Conservation (phyloP, 192 early-diverging fungal genomes). For the Coemansia sp. region DNA sequence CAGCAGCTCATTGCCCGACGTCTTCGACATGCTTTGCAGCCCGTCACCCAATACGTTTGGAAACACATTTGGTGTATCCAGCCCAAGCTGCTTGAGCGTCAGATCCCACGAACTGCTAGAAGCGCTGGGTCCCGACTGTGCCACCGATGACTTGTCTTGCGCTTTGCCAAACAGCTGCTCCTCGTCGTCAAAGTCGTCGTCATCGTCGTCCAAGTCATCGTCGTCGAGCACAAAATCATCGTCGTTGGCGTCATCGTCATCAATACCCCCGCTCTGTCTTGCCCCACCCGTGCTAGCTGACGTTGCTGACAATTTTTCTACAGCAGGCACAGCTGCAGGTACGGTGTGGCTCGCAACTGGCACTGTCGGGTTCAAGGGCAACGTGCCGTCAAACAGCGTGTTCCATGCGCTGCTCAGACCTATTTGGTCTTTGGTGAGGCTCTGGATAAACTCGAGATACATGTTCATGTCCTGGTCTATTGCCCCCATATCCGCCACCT, state of each 20-base stretch:
- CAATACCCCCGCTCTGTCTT: constrained; percentile 1
- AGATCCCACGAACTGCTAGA: constrained; percentile 22
- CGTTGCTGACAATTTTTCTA: neutral
- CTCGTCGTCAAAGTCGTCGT: constrained; percentile 31
- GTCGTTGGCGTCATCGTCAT: constrained; percentile 49
- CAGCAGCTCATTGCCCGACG: neutral
- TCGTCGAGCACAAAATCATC: constrained; percentile 49
- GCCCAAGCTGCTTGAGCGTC: constrained; percentile 35
- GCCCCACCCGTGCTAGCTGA: neutral
- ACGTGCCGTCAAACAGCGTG: constrained; percentile 24
- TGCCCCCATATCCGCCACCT: constrained; percentile 3
- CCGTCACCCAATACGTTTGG: neutral
- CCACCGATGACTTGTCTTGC: neutral
- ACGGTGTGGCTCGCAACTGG: neutral
- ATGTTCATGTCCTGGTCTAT: constrained; percentile 40
- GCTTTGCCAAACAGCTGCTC: neutral
- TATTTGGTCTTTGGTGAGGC: constrained; percentile 26
- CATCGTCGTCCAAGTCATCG: constrained; percentile 40
- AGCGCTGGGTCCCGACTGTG: neutral
- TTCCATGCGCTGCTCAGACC: constrained; percentile 30
- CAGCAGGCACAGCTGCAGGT: neutral
- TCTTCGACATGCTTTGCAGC: constrained; percentile 2
- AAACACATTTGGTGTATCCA: constrained; percentile 4
- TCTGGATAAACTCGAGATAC: constrained; percentile 46
- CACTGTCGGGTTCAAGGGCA: neutral